phyloP scores from a whole-genome alignment of 768 basidiomycete species.

The Coprinopsis sp. region DNA sequence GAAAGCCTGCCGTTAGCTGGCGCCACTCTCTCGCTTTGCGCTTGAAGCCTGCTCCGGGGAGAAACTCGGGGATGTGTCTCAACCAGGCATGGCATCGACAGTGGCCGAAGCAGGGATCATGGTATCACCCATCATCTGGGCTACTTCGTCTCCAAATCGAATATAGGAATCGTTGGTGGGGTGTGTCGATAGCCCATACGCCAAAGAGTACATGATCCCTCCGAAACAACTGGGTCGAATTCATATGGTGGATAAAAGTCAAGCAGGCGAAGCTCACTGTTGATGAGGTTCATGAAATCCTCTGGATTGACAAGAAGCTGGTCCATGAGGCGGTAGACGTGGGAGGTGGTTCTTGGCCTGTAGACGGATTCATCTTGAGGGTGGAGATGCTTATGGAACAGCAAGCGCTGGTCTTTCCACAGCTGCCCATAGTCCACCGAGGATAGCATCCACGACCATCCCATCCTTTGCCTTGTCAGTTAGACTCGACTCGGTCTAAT shows the following conservation, averaged over 20 bases:
- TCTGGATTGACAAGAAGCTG: neutral
- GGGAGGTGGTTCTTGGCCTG: neutral
- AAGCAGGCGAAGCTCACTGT: neutral
- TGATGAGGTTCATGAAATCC: neutral
- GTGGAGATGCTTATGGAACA: neutral
- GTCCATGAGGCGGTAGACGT: neutral
- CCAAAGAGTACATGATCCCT: conserved; percentile 33
- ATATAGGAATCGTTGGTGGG: conserved; percentile 41
- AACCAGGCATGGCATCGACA: conserved; percentile 39
- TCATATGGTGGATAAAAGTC: neutral
- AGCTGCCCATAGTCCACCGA: neutral
- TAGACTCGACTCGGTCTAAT: neutral
- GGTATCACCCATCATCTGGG: conserved; percentile 28
- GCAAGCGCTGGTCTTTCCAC: neutral
- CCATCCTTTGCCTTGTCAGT: neutral
- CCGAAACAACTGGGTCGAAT: conserved; percentile 21
- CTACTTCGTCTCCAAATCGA: conserved; percentile 32
- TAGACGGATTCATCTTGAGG: neutral
- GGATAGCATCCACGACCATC: neutral
- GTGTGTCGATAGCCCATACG: conserved; percentile 42
- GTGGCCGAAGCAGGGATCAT: conserved; percentile 37
- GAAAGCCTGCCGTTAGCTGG: conserved; percentile 30
- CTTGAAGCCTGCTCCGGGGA: conserved; percentile 58
- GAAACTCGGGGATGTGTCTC: conserved; percentile 49
- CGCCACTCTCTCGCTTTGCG: conserved; percentile 44